These are phyloP conservation scores for Ilyonectria sp. DNA, from an alignment of 2,329 filamentous ascomycete species.

Conservation along the genomic window DNA sequence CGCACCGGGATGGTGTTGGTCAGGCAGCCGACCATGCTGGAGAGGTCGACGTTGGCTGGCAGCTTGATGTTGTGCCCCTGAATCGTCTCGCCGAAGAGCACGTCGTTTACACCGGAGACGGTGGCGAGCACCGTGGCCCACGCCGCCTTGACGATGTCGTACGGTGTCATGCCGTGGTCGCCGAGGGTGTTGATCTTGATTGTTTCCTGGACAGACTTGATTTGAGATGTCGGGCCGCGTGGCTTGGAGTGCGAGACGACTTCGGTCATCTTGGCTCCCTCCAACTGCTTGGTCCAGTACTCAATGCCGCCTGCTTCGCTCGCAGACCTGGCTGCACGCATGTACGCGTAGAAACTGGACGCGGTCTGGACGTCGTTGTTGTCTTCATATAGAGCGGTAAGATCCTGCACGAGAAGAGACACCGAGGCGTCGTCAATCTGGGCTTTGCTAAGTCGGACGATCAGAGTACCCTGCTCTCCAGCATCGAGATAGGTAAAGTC, in stretches of 20 bases:
- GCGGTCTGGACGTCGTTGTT: constrained; percentile 53
- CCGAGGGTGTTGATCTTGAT: constrained; percentile 59
- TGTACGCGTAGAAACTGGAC: constrained; percentile 65
- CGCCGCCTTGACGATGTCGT: constrained; percentile 69
- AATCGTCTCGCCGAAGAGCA: constrained; percentile 70
- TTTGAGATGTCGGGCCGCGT: constrained; percentile 54
- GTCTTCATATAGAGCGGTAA: constrained; percentile 62
- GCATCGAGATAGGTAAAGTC: constrained; percentile 67
- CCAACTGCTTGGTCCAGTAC: constrained; percentile 63
- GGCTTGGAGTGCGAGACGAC: constrained; percentile 61
- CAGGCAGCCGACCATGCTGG: constrained; percentile 63
- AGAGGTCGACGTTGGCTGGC: constrained; percentile 68
- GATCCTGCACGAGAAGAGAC: constrained; percentile 63
- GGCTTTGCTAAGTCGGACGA: constrained; percentile 64
- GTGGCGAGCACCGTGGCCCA: constrained; percentile 71
- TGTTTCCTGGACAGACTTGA: constrained; percentile 58
- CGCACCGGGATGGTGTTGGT: constrained; percentile 66
- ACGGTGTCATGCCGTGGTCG: constrained; percentile 63
- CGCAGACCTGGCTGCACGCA: constrained; percentile 57
- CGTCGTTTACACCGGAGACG: constrained; percentile 63
- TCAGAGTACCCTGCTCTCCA: constrained; percentile 61
- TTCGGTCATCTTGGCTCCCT: constrained; percentile 63
- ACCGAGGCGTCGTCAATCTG: constrained; percentile 66
- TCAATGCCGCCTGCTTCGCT: constrained; percentile 57
- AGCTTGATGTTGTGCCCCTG: constrained; percentile 63